Percentiles rank a stretch among this genome's conserved stretches.
Evolutionary conservation across 257 asterid species (phyloP).

Genomic region (Solanum tacnaense): DNA sequence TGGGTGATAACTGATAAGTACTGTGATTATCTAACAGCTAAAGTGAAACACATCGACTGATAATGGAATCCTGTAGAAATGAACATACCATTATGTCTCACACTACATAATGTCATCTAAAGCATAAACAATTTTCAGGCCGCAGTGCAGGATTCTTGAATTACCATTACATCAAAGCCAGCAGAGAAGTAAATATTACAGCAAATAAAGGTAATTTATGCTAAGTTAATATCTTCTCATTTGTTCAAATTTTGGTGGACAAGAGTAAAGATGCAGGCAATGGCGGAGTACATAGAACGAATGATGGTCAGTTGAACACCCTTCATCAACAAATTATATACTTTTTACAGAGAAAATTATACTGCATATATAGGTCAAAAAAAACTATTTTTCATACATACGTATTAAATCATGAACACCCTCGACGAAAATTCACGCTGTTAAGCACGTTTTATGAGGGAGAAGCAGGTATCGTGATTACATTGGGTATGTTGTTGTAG

Average conservation of each 20-base stretch:
- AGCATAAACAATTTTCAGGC: not conserved
- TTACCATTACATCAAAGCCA: not conserved
- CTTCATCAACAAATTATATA: too few species aligned
- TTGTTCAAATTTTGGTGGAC: not conserved
- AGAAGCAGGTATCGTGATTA: not conserved
- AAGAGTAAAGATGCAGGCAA: not conserved
- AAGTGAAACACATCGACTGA: not conserved
- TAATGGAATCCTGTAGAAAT: not conserved
- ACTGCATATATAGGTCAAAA: too few species aligned
- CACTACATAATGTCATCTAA: not conserved
- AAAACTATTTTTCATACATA: too few species aligned
- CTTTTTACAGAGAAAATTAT: too few species aligned
- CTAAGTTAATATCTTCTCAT: not conserved
- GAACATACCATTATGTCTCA: not conserved
- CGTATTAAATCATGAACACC: too few species aligned
- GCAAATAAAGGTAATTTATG: not conserved
- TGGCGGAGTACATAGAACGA: too few species aligned
- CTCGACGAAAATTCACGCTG: too few species aligned
- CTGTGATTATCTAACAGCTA: not conserved
- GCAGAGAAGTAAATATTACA: not conserved
- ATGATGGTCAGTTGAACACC: too few species aligned
- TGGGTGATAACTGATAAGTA: not conserved
- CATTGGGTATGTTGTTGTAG: not conserved
- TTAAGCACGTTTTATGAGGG: not conserved
- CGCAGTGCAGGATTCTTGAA: not conserved